A percentile compares a stretch with the other conserved stretches of the same genome.
Conservation (phyloP, 306 rosid genomes). For the Cucurbita moschata region DNA sequence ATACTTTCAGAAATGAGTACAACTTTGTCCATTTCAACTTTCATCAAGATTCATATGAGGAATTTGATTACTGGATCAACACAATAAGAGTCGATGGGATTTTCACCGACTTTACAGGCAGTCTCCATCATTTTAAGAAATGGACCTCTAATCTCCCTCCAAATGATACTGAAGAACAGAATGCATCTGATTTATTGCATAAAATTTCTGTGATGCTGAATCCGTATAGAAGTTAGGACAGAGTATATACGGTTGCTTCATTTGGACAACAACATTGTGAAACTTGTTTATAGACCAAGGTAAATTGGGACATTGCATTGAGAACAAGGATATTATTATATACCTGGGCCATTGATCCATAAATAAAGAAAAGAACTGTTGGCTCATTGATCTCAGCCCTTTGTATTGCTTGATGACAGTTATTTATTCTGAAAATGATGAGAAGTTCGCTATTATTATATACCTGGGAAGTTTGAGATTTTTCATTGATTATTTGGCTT, state of each 20-base stretch:
- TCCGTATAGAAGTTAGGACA: conserved; percentile 12
- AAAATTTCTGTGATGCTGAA: conserved; percentile 39
- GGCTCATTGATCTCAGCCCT: background rate
- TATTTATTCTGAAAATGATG: background rate
- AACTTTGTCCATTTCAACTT: conserved; percentile 40
- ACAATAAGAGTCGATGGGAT: conserved; percentile 71
- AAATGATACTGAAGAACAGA: conserved; percentile 8
- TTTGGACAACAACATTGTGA: background rate
- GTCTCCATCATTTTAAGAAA: conserved; percentile 57
- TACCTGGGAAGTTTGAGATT: background rate
- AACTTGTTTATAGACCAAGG: background rate
- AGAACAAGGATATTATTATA: background rate
- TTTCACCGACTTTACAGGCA: conserved; percentile 84
- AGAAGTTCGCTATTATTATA: background rate
- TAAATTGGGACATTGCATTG: background rate
- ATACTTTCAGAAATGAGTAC: conserved; percentile 70
- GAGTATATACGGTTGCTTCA: background rate
- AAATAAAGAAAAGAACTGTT: background rate
- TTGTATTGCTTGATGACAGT: background rate
- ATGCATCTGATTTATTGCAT: conserved; percentile 40
- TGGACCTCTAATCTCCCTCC: conserved; percentile 26
- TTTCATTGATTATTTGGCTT: background rate
- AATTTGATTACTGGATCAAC: conserved; percentile 68
- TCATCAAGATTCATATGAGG: conserved; percentile 59
- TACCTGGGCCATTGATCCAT: too few relatives aligned